phyloP scores from a whole-genome alignment of 441 rosid genomes.

The Erodium moschatum region DNA sequence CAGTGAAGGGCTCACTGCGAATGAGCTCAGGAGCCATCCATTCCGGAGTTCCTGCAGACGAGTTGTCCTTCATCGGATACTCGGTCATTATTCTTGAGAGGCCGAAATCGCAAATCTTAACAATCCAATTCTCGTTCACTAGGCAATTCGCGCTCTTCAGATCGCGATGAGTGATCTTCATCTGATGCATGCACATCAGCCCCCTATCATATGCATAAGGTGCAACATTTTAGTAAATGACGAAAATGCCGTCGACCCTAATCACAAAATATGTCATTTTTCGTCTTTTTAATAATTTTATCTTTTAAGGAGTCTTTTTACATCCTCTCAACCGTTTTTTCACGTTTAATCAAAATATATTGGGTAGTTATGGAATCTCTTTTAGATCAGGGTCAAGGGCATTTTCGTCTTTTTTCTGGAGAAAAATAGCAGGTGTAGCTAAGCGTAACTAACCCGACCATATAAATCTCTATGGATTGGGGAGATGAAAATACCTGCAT shows the following conservation, averaged over 20 bases:
- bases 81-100: conserved; percentile 74
- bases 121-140: conserved; percentile 70
- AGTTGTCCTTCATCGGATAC: conserved; percentile 52
- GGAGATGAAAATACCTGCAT: conserved; percentile 55
- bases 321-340: too few species aligned
- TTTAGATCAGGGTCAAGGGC: too few species aligned
- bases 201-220: conserved; percentile 33
- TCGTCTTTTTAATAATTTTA: too few species aligned
- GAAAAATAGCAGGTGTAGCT: too few species aligned
- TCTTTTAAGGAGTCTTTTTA: too few species aligned
- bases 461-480: too few species aligned
- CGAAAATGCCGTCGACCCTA: too few species aligned
- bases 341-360: too few species aligned
- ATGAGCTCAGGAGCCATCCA: conserved; percentile 99
- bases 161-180: conserved; percentile 91
- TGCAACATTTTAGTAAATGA: background rate
- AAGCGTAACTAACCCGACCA: too few species aligned
- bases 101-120: conserved; percentile 90
- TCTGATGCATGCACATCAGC: conserved; percentile 90
- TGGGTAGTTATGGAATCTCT: too few species aligned
- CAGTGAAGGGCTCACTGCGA: conserved; percentile 80
- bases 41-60: conserved; percentile 95
- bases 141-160: conserved; percentile 93
- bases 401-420: too few species aligned
- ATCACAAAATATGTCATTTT: too few species aligned